Conservation (phyloP, 2,329 filamentous ascomycete genomes). For the Penicillium hordei region DNA sequence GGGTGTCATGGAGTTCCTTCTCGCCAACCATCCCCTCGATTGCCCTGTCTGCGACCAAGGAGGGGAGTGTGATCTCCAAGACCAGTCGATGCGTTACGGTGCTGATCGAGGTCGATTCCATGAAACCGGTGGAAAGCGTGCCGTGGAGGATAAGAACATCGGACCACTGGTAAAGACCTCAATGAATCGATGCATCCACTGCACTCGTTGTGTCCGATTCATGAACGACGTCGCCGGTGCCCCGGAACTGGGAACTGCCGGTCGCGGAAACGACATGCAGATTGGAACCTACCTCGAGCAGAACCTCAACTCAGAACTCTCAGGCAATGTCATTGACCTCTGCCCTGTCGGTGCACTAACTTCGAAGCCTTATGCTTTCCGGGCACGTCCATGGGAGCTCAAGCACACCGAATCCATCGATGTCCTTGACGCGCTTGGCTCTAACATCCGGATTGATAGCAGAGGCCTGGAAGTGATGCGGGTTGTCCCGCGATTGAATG, state of each 20-base stretch:
- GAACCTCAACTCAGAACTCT: conserved; percentile 90
- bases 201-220: conserved; percentile 95
- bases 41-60: conserved; percentile 98
- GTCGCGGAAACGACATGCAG: conserved; percentile 94
- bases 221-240: conserved; percentile 96
- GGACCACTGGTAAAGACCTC: conserved; percentile 98
- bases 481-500: conserved; percentile 86
- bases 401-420: conserved; percentile 96
- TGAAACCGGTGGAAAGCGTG: conserved; percentile 92
- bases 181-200: conserved; percentile 99
- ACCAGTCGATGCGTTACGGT: conserved; percentile 99
- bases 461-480: conserved; percentile 96
- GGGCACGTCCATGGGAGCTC: conserved; percentile 93
- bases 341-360: conserved; percentile 96
- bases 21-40: conserved; percentile 94
- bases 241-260: conserved; percentile 88
- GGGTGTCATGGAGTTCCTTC: conserved; percentile 97
- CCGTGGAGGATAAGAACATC: conserved; percentile 99
- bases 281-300: conserved; percentile 97
- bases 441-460: conserved; percentile 90
- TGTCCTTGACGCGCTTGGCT: conserved; percentile 87
- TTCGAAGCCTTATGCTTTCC: conserved; percentile 97
- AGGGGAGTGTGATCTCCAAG: conserved; percentile 97
- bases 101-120: conserved; percentile 95
- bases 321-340: conserved; percentile 95